Base-by-base conservation (phyloP, 2,329 filamentous ascomycete genomes). In the Waltergamsia citrina region DNA sequence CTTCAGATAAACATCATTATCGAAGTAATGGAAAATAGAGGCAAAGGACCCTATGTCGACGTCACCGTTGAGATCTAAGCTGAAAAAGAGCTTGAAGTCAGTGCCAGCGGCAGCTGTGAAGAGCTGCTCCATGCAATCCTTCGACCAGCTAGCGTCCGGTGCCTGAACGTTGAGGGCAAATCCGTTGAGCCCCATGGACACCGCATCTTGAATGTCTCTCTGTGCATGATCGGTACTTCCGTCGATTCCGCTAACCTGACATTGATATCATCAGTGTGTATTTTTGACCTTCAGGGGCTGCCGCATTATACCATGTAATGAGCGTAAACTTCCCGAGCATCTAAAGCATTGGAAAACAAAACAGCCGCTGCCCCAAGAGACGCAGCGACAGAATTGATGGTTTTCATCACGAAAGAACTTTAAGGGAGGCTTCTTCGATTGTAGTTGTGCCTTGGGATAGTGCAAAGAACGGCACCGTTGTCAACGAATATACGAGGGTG, bases 151-250 rank as follows among this genome's bases (percentile, higher is more conserved):
- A 12, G 22, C 28, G 18, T 23, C 23, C 15, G 37, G 37, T 6
- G 43, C 40, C 15, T 42, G 48, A 14, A 51, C 43, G 37, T 53
- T 53, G 26, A 54, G 39, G 8, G 50, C 51, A 29, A 53, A 53
- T 20, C 46, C 51, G 24, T 50, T 45, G 34, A 54, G 49, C 19
- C 50, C 49, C 7, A 45, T 11, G 9, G 34, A 33, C 32, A 42
- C 38, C 20, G 47, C 47, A 15, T 41, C 33, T 19, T 35, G 29
- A 17, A 42, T 25, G 35, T 42, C 40, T 12, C 25, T 22, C 21
- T 40, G 23, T 37, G 43, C 38, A 42, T 48, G 35, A 29, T 25
- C 39, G 28, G 14, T 34, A 6, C 21, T 17, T 7, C n/a, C 30
- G 15, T 14, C 18, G 15, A 39, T 29, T 14, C 19, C 20, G 12